phyloP scores from a whole-genome alignment of 2,329 filamentous ascomycete genomes.

The Diaporthe vaccinii region DNA sequence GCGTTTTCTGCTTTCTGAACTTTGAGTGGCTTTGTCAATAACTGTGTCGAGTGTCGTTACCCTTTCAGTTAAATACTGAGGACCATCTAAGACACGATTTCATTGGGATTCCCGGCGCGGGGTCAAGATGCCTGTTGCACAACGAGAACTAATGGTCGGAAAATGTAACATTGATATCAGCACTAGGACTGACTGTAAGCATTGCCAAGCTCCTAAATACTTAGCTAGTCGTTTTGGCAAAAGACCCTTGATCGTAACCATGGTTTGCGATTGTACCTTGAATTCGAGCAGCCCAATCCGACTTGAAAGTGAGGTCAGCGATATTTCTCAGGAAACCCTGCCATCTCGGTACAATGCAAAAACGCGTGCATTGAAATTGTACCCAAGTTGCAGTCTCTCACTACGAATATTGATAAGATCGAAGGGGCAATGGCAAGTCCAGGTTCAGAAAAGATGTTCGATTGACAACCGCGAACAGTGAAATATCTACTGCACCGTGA shows the following conservation, averaged over 20 bases:
- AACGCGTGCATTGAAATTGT: neutral
- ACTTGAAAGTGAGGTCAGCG: neutral
- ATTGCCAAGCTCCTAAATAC: slow-evolving; percentile 7
- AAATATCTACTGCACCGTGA: neutral
- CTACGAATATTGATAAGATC: neutral
- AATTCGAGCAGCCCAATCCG: neutral
- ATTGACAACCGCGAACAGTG: neutral
- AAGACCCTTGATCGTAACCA: neutral
- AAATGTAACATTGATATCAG: neutral
- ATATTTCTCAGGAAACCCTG: neutral
- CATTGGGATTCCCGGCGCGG: slow-evolving; percentile 14
- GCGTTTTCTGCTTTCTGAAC: neutral
- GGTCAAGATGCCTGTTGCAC: neutral
- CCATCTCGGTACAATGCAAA: neutral
- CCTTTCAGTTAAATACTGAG: neutral
- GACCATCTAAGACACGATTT: neutral
- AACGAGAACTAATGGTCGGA: neutral
- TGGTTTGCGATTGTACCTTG: neutral
- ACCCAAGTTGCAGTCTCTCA: too few relatives aligned
- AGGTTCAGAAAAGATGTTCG: neutral
- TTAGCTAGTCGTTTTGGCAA: neutral
- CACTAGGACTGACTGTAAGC: neutral
- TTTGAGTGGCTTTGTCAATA: neutral
- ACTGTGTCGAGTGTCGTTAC: neutral
- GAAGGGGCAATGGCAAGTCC: neutral